phyloP scores from a whole-genome alignment of 352 stramenopile species.

The Globisporangium okanoganense region DNA sequence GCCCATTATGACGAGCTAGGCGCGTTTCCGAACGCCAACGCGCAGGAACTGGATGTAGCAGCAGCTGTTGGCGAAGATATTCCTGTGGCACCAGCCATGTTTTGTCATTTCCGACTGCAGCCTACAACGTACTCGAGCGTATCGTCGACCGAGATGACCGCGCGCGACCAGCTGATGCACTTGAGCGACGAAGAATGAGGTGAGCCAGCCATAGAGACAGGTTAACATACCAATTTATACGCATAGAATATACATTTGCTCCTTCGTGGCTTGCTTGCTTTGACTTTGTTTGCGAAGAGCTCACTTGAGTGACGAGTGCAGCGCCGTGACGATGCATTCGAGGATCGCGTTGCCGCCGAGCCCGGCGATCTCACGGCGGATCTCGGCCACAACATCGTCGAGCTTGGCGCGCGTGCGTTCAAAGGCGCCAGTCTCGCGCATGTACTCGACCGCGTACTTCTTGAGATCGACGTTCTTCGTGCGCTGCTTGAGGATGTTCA shows the following conservation, averaged over 20 bases:
- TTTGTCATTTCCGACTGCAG: slow-evolving; percentile 36
- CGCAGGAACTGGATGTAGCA: neutral
- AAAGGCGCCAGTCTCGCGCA: slow-evolving; percentile 65
- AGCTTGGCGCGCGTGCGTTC: slow-evolving; percentile 55
- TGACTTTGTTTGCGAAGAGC: neutral
- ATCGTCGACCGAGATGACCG: slow-evolving; percentile 25
- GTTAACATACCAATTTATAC: neutral
- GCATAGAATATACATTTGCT: neutral
- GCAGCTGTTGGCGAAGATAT: neutral
- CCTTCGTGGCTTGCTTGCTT: neutral
- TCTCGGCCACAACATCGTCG: slow-evolving; percentile 40
- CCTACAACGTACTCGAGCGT: slow-evolving; percentile 21
- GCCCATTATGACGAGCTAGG: slow-evolving; percentile 7
- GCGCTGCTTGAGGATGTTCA: slow-evolving; percentile 96
- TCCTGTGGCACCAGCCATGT: neutral
- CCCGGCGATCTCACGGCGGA: slow-evolving; percentile 38
- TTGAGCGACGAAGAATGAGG: slow-evolving; percentile 23
- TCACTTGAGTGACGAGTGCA: slow-evolving; percentile 54
- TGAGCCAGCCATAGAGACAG: neutral
- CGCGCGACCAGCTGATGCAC: slow-evolving; percentile 13
- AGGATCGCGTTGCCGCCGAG: slow-evolving; percentile 58
- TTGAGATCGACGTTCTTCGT: slow-evolving; percentile 96
- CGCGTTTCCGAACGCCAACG: neutral
- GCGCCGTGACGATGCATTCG: slow-evolving; percentile 46
- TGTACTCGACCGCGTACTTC: slow-evolving; percentile 89